Percentiles rank a stretch among this genome's conserved stretches.
Conservation (phyloP, 108 stramenopile genomes). For the Skeletonema tropicum region DNA sequence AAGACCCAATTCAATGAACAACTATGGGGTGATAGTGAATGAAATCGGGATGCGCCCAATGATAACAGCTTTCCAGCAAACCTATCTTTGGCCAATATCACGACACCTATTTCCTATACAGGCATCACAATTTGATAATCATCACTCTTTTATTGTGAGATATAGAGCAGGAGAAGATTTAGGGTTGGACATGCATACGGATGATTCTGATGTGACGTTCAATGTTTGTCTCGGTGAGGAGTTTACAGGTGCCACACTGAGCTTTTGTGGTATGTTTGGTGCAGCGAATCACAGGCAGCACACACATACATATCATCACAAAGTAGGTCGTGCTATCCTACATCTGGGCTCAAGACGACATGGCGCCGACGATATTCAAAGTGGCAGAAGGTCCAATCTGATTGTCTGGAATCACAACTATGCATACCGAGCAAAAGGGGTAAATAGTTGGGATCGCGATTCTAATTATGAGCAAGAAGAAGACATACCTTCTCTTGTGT, state of each 20-base stretch:
- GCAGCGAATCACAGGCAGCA: conserved; percentile 38
- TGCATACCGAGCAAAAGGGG: neutral
- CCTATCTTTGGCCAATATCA: conserved; percentile 34
- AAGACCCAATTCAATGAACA: conserved; percentile 54
- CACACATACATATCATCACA: conserved; percentile 30
- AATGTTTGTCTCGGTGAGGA: conserved; percentile 50
- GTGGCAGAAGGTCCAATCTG: conserved; percentile 39
- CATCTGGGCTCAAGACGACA: conserved; percentile 51
- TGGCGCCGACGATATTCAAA: conserved; percentile 52
- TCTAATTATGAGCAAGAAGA: conserved; percentile 19
- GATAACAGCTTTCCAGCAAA: conserved; percentile 26
- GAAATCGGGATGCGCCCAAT: conserved; percentile 42
- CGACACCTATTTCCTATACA: conserved; percentile 26
- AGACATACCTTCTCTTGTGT: conserved; percentile 3
- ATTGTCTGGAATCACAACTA: conserved; percentile 53
- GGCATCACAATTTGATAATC: conserved; percentile 33
- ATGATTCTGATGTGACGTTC: conserved; percentile 55
- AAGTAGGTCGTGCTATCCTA: conserved; percentile 40
- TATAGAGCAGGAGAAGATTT: conserved; percentile 42
- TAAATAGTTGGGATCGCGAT: neutral
- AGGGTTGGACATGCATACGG: conserved; percentile 56
- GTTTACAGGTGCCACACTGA: conserved; percentile 45
- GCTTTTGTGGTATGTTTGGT: conserved; percentile 52
- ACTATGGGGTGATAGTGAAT: conserved; percentile 47
- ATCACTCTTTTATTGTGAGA: conserved; percentile 52